These are phyloP conservation scores for Kwoniella shandongensis DNA, from an alignment of 768 basidiomycete species.

Conservation along the genomic window DNA sequence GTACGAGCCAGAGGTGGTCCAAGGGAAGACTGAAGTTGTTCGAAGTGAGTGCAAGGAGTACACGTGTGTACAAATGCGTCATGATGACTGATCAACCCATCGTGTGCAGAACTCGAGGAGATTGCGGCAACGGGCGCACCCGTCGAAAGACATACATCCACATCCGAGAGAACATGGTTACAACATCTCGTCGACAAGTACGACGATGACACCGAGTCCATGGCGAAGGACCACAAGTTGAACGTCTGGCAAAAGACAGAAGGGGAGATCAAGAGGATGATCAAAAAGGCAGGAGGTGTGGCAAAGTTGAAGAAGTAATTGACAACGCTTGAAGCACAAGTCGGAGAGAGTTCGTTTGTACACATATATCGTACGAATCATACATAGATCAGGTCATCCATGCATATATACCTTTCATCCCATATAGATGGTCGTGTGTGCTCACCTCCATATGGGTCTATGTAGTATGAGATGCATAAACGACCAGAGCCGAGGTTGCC, in stretches of 20 bases:
- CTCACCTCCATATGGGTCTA: no score
- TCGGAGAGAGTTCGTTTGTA: no score
- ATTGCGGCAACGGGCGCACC: slow-evolving; percentile 59
- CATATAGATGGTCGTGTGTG: neutral
- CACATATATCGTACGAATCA: neutral
- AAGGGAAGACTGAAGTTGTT: slow-evolving; percentile 57
- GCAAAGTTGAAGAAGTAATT: slow-evolving; percentile 26
- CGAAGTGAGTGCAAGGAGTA: slow-evolving; percentile 43
- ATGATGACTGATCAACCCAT: neutral
- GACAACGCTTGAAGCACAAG: no score
- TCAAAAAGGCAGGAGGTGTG: slow-evolving; percentile 51
- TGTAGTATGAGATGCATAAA: no score
- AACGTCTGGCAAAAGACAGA: slow-evolving; percentile 82
- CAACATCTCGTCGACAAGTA: slow-evolving; percentile 66
- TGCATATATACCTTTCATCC: neutral
- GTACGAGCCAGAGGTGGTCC: slow-evolving; percentile 26
- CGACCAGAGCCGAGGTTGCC: no score
- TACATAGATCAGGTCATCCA: neutral
- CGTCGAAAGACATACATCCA: slow-evolving; percentile 65
- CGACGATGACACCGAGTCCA: slow-evolving; percentile 68
- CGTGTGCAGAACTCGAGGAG: slow-evolving; percentile 62
- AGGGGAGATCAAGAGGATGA: slow-evolving; percentile 63
- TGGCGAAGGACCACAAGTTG: slow-evolving; percentile 75
- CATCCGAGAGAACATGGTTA: slow-evolving; percentile 69
- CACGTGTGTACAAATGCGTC: no score